phyloP scores from a whole-genome alignment of 345 rosid species.

The Euphorbia peplus region DNA sequence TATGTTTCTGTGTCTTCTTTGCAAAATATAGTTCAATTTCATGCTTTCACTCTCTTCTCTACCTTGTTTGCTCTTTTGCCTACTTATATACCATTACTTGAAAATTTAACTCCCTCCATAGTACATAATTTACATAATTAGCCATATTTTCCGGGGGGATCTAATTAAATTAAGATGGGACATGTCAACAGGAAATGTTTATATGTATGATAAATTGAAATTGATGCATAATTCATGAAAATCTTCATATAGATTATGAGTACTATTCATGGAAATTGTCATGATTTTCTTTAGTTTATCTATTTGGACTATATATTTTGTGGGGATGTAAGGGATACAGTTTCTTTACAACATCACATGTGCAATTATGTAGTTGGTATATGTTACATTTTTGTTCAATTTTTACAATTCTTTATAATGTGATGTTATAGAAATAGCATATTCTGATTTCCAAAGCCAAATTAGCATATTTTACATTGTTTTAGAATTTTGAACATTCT shows the following conservation, averaged over 20 bases:
- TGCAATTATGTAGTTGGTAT: background rate
- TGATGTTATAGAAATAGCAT: background rate
- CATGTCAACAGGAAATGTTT: background rate
- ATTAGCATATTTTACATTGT: too few relatives aligned
- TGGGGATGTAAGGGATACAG: constrained; percentile 9
- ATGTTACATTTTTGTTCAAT: background rate
- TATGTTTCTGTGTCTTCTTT: constrained; percentile 13
- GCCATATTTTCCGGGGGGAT: background rate
- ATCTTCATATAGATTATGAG: constrained; percentile 1
- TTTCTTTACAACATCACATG: constrained; percentile 10
- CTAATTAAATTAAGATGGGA: constrained; percentile 9
- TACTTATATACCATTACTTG: background rate
- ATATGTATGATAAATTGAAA: background rate
- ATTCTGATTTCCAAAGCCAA: too few relatives aligned
- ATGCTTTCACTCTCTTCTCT: background rate
- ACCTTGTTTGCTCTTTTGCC: background rate
- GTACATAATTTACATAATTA: background rate
- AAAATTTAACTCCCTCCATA: background rate
- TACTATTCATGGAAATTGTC: background rate
- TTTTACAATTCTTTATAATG: constrained; percentile 6
- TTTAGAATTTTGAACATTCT: too few relatives aligned
- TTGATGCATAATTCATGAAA: constrained; percentile 2
- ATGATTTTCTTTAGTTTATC: background rate
- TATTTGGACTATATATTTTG: constrained; percentile 16
- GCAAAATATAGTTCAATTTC: constrained; percentile 12